phyloP scores from a whole-genome alignment of 768 basidiomycete genomes.

The Tylopilus balloui region DNA sequence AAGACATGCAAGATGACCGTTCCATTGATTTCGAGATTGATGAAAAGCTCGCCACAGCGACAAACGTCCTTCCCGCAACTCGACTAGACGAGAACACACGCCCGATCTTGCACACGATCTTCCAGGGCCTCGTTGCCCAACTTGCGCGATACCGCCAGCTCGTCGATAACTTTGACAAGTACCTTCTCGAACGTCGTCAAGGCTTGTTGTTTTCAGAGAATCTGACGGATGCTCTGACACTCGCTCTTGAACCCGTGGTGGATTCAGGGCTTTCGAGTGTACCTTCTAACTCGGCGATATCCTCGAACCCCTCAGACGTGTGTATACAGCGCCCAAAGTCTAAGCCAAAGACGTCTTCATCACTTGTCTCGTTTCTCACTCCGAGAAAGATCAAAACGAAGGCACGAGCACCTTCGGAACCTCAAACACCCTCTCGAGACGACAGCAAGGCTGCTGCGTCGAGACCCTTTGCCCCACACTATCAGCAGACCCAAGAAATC shows the following conservation, averaged over 20 bases:
- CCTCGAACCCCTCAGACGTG: conserved; percentile 28
- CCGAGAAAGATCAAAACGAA: conserved; percentile 63
- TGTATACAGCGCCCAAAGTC: conserved; percentile 41
- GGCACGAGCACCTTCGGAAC: conserved; percentile 33
- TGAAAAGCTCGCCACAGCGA: conserved; percentile 55
- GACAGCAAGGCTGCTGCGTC: conserved; percentile 45
- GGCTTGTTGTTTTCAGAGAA: conserved; percentile 91
- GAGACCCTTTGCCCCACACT: conserved; percentile 83
- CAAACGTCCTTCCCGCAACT: conserved; percentile 56
- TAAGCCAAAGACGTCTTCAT: conserved; percentile 51
- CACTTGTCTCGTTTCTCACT: conserved; percentile 73
- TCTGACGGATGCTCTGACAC: conserved; percentile 79
- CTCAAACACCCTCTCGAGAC: conserved; percentile 43
- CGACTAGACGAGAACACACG: conserved; percentile 67
- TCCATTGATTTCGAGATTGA: conserved; percentile 77
- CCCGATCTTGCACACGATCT: conserved; percentile 77
- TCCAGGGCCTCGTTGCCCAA: conserved; percentile 75
- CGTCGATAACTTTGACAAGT: conserved; percentile 79
- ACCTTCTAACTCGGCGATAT: conserved; percentile 23
- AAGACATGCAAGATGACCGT: conserved; percentile 69
- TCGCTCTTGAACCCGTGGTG: conserved; percentile 60
- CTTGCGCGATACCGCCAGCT: conserved; percentile 73
- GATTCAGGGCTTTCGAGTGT: conserved; percentile 32
- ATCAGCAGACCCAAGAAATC: conserved; percentile 70
- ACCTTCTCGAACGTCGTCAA: conserved; percentile 78